Base-by-base conservation (phyloP, 805 yeast species). In the Suhomyces pyralidae region DNA sequence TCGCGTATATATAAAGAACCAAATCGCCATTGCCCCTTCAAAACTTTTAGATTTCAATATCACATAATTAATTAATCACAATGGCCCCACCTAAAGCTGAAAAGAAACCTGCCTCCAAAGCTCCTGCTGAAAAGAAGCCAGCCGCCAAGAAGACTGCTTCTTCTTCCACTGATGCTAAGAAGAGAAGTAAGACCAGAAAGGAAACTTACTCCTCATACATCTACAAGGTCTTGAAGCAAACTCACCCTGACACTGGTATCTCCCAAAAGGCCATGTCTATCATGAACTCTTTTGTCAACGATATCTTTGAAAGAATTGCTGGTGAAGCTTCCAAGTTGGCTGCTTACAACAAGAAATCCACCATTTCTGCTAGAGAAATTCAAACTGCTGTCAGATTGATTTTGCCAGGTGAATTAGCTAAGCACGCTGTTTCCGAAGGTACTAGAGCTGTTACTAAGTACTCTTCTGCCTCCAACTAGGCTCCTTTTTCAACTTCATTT, bases 171-270 rank as follows among this genome's bases (percentile, higher is more conserved):
- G 92, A 84, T 68, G 76, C 85, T 73, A 91, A 90, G 85, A 92
- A 88, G 88, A 90, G 96, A 83, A 72, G 90, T 64, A 92, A 91
- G 87, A 79, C 92, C 67, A 90, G 97, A 86, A 91, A 90, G 88
- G 97, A 93, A 81, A 90, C 97, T 61, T 93, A 91, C 83, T 90
- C 97, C 61, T 91, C 97, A 59, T 93, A 93, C 81, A 93, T 93
- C 75, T 93, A 92, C 94, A 93, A 93, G 81, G 97, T 92, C 63
- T 87, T 93, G 75, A 92, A 92, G 81, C 97, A 93, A 84, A 92
- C 97, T 59, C 98, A 93, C 80, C 98, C 97, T 77, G 97, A 93
- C 77, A 93, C 98, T 59, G 98, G 97, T 90, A 93, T 93, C 75
- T 92, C 98, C 67, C 96, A 91, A 81, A 89, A 90, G 76, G 97